Evolutionary conservation across 2,329 filamentous ascomycete genomes (phyloP).

Genomic region (Huntiella abstrusa): DNA sequence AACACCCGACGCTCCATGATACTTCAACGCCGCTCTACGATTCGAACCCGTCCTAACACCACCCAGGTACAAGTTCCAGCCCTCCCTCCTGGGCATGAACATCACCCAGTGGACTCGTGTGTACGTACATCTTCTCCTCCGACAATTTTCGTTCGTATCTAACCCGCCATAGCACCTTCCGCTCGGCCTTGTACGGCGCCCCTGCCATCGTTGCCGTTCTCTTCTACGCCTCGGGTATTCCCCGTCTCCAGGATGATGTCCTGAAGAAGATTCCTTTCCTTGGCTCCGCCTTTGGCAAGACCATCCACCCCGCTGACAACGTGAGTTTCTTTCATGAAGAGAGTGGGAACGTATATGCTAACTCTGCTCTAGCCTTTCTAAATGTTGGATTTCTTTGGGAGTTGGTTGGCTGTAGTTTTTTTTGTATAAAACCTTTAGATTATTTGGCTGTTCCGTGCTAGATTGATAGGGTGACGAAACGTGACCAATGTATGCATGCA

Average conservation of each 20-base stretch:
- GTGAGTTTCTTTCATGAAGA: conserved; percentile 3
- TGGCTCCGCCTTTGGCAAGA: conserved; percentile 1
- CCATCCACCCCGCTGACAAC: conserved; percentile 11
- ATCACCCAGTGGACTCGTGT: conserved; percentile 26
- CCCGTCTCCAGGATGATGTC: conserved; percentile 39
- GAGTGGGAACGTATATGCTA: background rate
- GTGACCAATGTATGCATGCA: no score
- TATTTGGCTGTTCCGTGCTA: no score
- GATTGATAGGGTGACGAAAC: no score
- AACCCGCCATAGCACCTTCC: conserved; percentile 16
- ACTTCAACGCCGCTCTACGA: background rate
- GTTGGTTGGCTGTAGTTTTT: conserved; percentile 1
- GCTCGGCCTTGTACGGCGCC: conserved; percentile 34
- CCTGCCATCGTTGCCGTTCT: conserved; percentile 38
- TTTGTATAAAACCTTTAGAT: conserved; percentile 8
- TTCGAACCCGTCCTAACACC: background rate
- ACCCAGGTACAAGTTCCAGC: conserved; percentile 38
- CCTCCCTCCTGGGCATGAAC: conserved; percentile 35
- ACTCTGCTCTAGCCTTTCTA: conserved; percentile 8
- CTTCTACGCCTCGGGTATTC: conserved; percentile 43
- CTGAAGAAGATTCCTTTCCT: conserved; percentile 27
- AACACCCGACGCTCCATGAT: background rate
- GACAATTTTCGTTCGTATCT: background rate
- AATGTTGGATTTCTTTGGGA: conserved; percentile 13
- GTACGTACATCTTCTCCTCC: conserved; percentile 25